Evolutionary conservation across 2,329 filamentous ascomycete genomes (phyloP).

Genomic region (Aureobasidium namibiae): DNA sequence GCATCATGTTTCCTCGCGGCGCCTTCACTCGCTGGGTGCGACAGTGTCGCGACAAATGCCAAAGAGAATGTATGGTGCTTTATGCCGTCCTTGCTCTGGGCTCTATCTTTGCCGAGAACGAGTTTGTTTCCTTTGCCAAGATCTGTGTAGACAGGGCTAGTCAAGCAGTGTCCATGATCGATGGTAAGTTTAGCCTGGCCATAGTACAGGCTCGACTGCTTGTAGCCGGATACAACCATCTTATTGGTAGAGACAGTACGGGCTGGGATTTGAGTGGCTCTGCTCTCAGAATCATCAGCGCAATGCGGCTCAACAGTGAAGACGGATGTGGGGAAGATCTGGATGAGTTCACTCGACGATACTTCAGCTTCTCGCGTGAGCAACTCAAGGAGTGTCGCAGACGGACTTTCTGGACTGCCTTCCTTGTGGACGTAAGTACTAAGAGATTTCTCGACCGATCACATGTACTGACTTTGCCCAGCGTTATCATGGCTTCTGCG

Average conservation of each 20-base stretch:
- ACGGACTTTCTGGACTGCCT: not conserved
- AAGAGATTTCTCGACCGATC: not conserved
- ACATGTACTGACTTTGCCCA: conserved; percentile 19
- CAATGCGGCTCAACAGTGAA: conserved; percentile 58
- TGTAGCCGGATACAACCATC: conserved; percentile 57
- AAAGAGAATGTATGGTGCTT: conserved; percentile 49
- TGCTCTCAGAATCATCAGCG: conserved; percentile 52
- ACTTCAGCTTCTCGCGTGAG: conserved; percentile 22
- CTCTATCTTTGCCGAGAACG: conserved; percentile 43
- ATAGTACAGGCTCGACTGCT: conserved; percentile 61
- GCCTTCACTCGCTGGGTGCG: conserved; percentile 51
- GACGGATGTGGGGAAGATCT: conserved; percentile 28
- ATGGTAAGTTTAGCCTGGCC: conserved; percentile 50
- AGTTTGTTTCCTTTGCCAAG: conserved; percentile 27
- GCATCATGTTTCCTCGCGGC: conserved; percentile 47
- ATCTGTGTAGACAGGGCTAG: conserved; percentile 48
- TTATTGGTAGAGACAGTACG: conserved; percentile 48
- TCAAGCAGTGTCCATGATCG: conserved; percentile 46
- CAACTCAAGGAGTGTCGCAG: conserved; percentile 33
- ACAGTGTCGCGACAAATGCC: conserved; percentile 27
- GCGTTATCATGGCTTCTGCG: conserved; percentile 52
- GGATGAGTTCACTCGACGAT: conserved; percentile 12
- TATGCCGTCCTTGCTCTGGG: conserved; percentile 53
- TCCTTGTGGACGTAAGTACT: not conserved
- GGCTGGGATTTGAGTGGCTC: conserved; percentile 57